These are phyloP conservation scores for Termitomyces sp. DNA, from an alignment of 768 basidiomycete species.

Conservation along the genomic window DNA sequence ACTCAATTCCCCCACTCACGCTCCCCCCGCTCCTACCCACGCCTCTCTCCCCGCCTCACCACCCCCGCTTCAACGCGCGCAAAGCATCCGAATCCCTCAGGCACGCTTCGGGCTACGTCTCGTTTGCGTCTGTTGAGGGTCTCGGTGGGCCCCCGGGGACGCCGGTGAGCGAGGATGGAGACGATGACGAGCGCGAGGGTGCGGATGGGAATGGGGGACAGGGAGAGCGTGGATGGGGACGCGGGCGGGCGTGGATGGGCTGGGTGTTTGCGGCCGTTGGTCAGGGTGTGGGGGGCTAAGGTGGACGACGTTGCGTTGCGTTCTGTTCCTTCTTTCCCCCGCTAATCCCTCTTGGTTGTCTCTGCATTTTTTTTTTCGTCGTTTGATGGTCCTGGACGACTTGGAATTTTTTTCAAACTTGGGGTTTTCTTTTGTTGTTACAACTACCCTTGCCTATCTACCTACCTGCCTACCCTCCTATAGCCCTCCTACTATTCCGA, in stretches of 20 bases:
- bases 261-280: not conserved
- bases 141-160: conserved; percentile 55
- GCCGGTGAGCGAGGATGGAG: conserved; percentile 11
- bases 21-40: not conserved
- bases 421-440: too few relatives aligned
- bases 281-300: too few relatives aligned
- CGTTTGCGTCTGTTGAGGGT: conserved; percentile 65
- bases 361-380: too few relatives aligned
- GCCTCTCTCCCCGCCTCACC: not conserved
- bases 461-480: too few relatives aligned
- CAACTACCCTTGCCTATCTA: too few relatives aligned
- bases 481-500: too few relatives aligned
- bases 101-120: conserved; percentile 59
- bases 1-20: not conserved
- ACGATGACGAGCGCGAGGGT: conserved; percentile 2
- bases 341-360: too few relatives aligned
- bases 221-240: not conserved
- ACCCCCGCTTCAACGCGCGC: conserved; percentile 53
- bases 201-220: not conserved
- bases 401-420: too few relatives aligned
- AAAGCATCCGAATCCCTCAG: conserved; percentile 56
- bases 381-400: too few relatives aligned
- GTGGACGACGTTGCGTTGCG: too few relatives aligned
- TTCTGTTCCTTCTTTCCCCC: too few relatives aligned
- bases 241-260: too few relatives aligned